Base-by-base conservation (phyloP, 352 stramenopile species). In the Globisporangium iwayamae region DNA sequence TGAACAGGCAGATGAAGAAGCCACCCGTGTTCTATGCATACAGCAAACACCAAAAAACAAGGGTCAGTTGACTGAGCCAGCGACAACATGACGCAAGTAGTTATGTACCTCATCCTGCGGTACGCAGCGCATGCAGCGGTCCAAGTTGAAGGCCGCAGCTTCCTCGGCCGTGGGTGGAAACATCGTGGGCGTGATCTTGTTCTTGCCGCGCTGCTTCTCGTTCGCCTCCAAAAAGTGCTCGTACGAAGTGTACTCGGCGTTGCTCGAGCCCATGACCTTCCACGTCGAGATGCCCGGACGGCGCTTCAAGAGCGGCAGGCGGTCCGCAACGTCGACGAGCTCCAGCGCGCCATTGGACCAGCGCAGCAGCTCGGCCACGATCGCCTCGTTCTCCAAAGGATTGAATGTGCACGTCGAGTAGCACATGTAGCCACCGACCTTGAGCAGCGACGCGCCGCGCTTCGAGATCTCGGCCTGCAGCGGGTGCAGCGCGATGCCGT, bases 391-490 rank as follows among this genome's bases (percentile, higher is more conserved):
- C 81, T 99, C 98, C 28, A 99, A 76, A 13, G 98, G 98, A 80
- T 99, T 99, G 66, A 99, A 92, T 60, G 91, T 98, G 68, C 98
- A 99, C 60, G 96, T 98, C 43, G 90, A 98, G 76, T 98, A 99
- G 55, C 97, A 98, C 80, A 99, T 96, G 65, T 83, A 87, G 18
- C 96, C 96, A 10, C 93, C 96, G 25, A 98, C 76, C 68, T 95
- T 96, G 7, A 99, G 73, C 25, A 99, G 74, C 41, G 92, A 75
- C 13, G 96, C 85, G 20, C 94, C 97, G 22, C 96, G 88, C 65
- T 93, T 87, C 51, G 97, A 91, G 71, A 99, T 99, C 38, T 93
- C 77, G 16, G 98, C 67, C 78, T 99, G 98, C 36, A 99, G 67
- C 5, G 83, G 75, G 74, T 99, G 98, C 60, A 99, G 76, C 10